A percentile compares a stretch with the other conserved stretches of the same genome.
These are phyloP conservation scores for Warburgia ugandensis DNA, from an alignment of 164 flowering plant species.

Conservation along the genomic window DNA sequence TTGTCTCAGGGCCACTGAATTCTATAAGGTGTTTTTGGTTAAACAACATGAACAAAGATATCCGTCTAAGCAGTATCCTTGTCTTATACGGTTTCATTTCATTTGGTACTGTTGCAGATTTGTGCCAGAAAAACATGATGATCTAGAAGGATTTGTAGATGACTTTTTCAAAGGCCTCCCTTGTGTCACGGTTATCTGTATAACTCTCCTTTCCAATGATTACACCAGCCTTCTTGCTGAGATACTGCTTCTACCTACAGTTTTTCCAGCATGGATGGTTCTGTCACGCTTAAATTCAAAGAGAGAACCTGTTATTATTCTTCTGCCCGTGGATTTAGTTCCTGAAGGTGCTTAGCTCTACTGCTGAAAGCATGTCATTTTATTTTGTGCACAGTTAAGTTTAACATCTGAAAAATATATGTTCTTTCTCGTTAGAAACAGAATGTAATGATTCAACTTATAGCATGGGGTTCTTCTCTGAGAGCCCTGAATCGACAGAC, in stretches of 20 bases:
- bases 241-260: conserved; percentile 33
- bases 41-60: background rate
- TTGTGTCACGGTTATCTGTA: conserved; percentile 46
- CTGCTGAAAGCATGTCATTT: background rate
- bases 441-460: conserved; percentile 33
- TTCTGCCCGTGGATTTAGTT: conserved; percentile 53
- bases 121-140: conserved; percentile 50
- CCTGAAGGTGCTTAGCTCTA: conserved; percentile 44
- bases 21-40: conserved; percentile 33
- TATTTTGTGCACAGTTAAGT: background rate
- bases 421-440: conserved; percentile 17
- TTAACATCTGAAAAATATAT: conserved; percentile 10
- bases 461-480: conserved; percentile 10
- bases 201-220: conserved; percentile 59
- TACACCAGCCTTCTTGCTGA: conserved; percentile 37
- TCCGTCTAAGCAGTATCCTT: background rate
- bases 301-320: conserved; percentile 52
- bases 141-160: conserved; percentile 45
- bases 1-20: conserved; percentile 16
- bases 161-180: conserved; percentile 61
- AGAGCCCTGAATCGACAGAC: conserved; percentile 15
- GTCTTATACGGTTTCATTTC: conserved; percentile 1
- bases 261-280: conserved; percentile 59
- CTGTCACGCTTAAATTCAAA: conserved; percentile 59
- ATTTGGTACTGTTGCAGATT: conserved; percentile 34